Evolutionary conservation across 768 basidiomycete species (phyloP).

Genomic region (Tylopilus sp.): DNA sequence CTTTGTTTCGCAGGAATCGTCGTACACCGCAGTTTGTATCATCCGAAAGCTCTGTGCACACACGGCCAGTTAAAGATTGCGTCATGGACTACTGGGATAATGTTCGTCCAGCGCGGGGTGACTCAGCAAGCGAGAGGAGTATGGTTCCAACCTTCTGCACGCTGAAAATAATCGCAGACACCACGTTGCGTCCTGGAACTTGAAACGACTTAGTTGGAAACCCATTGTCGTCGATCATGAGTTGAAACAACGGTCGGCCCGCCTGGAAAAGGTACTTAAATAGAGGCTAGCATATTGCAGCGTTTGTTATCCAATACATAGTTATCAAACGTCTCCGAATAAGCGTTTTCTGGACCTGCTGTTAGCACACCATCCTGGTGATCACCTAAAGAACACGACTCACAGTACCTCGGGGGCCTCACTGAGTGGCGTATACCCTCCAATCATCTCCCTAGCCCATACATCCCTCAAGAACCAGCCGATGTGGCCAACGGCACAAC

Average conservation of each 20-base stretch:
- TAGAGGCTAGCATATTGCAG: background rate
- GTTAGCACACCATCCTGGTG: constrained; percentile 2
- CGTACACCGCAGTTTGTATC: no score
- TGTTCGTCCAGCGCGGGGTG: no score
- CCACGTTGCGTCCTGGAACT: no score
- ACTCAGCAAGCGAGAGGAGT: no score
- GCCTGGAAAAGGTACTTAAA: background rate
- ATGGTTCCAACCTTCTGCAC: no score
- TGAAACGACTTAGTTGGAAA: background rate
- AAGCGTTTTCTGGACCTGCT: constrained; percentile 49
- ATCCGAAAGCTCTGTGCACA: no score
- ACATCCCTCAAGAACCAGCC: constrained; percentile 85
- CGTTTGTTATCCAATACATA: constrained; percentile 9
- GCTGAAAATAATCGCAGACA: no score
- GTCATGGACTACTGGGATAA: no score
- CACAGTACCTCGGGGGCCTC: constrained; percentile 70
- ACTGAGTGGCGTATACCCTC: constrained; percentile 66
- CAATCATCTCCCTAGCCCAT: constrained; percentile 85
- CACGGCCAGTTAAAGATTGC: no score
- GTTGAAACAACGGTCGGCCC: background rate
- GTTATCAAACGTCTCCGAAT: constrained; percentile 51
- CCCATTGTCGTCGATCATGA: no score
- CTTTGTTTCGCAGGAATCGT: no score
- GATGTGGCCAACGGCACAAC: constrained; percentile 84
- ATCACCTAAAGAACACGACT: constrained; percentile 30